A percentile compares a stretch with the other conserved stretches of the same genome.
phyloP scores from a whole-genome alignment of 495 filamentous ascomycete genomes.

The Daldinia vernicosa region DNA sequence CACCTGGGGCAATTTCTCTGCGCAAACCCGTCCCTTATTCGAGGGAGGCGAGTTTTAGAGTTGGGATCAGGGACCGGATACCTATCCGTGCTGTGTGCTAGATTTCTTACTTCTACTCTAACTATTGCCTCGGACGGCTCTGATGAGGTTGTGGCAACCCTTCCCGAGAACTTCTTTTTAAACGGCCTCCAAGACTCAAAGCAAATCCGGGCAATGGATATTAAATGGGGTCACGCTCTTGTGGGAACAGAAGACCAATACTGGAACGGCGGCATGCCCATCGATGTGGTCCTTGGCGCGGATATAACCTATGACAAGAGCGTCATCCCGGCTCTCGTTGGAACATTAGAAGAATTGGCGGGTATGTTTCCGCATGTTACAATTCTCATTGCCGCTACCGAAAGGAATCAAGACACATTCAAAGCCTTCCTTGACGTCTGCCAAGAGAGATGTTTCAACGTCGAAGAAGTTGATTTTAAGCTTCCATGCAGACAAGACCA shows the following conservation, averaged over 20 bases:
- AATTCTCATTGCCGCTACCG: slow-evolving; percentile 59
- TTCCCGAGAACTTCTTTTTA: slow-evolving; percentile 71
- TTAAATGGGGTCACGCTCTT: slow-evolving; percentile 69
- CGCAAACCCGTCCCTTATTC: slow-evolving; percentile 51
- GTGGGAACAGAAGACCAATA: slow-evolving; percentile 53
- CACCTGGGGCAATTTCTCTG: slow-evolving; percentile 79
- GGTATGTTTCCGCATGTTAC: slow-evolving; percentile 46
- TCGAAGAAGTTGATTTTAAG: slow-evolving; percentile 49
- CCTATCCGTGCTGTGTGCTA: slow-evolving; percentile 81
- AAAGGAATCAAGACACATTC: slow-evolving; percentile 59
- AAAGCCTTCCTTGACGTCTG: slow-evolving; percentile 53
- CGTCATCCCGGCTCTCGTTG: slow-evolving; percentile 55
- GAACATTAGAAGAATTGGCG: slow-evolving; percentile 56
- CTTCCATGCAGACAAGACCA: slow-evolving; percentile 50
- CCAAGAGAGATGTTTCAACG: slow-evolving; percentile 42
- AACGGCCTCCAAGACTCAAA: slow-evolving; percentile 65
- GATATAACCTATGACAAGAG: slow-evolving; percentile 62
- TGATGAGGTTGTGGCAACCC: slow-evolving; percentile 70
- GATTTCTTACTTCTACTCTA: slow-evolving; percentile 68
- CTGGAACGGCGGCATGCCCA: slow-evolving; percentile 54
- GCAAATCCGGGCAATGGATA: slow-evolving; percentile 56
- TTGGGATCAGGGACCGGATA: slow-evolving; percentile 91
- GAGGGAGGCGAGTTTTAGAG: slow-evolving; percentile 75
- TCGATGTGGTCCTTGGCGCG: slow-evolving; percentile 61
- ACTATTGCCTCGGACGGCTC: slow-evolving; percentile 86